Percentiles rank a stretch among this genome's conserved stretches.
phyloP scores from a whole-genome alignment of 805 yeast genomes.

The Hemisphaericaspora nanyangensis region DNA sequence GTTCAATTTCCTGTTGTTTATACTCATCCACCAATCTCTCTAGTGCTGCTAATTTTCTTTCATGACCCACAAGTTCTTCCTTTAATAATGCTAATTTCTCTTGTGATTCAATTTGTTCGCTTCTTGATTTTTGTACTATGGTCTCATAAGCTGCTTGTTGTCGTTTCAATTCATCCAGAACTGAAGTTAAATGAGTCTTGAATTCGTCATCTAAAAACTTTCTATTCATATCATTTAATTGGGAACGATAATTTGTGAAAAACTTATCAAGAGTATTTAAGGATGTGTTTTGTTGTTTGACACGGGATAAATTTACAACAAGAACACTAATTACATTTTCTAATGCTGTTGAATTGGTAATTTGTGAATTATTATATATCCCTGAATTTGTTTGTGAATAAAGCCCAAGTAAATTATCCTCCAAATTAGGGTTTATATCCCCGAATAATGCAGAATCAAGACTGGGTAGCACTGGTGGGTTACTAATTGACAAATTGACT shows the following conservation, averaged over 20 bases:
- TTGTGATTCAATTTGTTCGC: background rate
- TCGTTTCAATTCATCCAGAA: slow-evolving; percentile 14
- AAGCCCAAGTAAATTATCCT: slow-evolving; percentile 48
- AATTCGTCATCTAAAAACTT: slow-evolving; percentile 19
- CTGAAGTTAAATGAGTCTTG: slow-evolving; percentile 8
- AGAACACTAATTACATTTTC: slow-evolving; percentile 54
- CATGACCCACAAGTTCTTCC: background rate
- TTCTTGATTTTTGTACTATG: slow-evolving; percentile 10
- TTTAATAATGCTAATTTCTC: slow-evolving; percentile 1
- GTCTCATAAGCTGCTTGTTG: slow-evolving; percentile 13
- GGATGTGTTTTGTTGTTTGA: slow-evolving; percentile 56
- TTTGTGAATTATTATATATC: slow-evolving; percentile 54
- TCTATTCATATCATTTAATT: slow-evolving; percentile 22
- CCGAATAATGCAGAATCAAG: slow-evolving; percentile 63
- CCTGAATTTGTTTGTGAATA: slow-evolving; percentile 50
- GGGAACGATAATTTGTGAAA: slow-evolving; percentile 43
- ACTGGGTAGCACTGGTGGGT: slow-evolving; percentile 18
- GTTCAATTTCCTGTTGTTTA: background rate
- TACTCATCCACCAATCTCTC: slow-evolving; percentile 1
- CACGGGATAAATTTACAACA: slow-evolving; percentile 51
- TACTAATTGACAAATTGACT: background rate
- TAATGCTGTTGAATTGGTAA: slow-evolving; percentile 53
- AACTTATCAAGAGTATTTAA: slow-evolving; percentile 53
- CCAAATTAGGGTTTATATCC: slow-evolving; percentile 48
- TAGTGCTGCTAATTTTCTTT: slow-evolving; percentile 1